Conservation (phyloP, 2,329 filamentous ascomycete genomes). For the Triangularia verruculosa region DNA sequence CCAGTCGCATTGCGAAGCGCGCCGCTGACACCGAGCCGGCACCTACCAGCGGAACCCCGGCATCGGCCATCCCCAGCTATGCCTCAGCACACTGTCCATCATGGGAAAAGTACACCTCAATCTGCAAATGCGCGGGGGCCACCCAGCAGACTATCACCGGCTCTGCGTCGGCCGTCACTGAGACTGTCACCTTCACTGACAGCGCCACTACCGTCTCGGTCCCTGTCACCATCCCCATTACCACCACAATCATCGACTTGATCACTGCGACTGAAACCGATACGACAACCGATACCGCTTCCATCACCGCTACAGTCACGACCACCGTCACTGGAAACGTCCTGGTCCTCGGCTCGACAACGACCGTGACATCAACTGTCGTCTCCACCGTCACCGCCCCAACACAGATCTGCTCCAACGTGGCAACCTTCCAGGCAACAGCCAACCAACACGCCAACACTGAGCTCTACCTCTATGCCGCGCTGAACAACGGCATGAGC, state of each 20-base stretch:
- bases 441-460: not conserved
- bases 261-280: not conserved
- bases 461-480: not conserved
- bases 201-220: not conserved
- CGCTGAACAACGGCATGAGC: not conserved
- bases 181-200: constrained; percentile 1
- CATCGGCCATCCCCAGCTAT: not conserved
- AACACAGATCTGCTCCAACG: not conserved
- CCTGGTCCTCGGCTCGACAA: not conserved
- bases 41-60: not conserved
- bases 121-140: not conserved
- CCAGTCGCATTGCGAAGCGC: not conserved
- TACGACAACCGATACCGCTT: not conserved
- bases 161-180: not conserved
- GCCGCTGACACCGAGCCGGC: not conserved
- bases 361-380: constrained; percentile 1
- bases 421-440: not conserved
- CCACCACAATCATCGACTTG: not conserved
- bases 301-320: not conserved
- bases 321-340: not conserved
- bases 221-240: not conserved
- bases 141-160: not conserved
- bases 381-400: not conserved
- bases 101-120: not conserved
- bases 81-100: not conserved